Conservation (phyloP, 306 rosid genomes). For the Coriaria nepalensis region DNA sequence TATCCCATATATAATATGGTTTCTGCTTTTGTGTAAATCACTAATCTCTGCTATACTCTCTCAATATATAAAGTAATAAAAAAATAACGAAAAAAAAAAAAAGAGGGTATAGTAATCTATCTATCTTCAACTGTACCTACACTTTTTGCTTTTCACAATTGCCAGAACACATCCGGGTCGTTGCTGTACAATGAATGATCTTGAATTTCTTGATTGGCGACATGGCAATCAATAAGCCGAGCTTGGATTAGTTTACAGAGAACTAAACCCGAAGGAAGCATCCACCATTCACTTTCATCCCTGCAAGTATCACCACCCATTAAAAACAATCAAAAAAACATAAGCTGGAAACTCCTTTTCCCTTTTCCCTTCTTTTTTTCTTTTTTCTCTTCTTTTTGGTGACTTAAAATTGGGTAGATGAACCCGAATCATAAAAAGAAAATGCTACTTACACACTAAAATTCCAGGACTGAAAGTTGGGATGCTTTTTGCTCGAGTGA, state of each 20-base stretch:
- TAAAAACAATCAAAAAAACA: not conserved
- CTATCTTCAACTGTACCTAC: slow-evolving; percentile 4
- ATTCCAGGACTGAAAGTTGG: slow-evolving; percentile 71
- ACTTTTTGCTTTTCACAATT: slow-evolving; percentile 24
- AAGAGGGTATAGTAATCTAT: slow-evolving; percentile 1
- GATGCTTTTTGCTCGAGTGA: slow-evolving; percentile 39
- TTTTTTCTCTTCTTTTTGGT: not conserved
- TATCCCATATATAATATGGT: too few species aligned
- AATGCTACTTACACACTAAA: slow-evolving; percentile 64
- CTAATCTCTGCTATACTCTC: too few species aligned
- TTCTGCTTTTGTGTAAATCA: too few species aligned
- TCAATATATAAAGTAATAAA: too few species aligned
- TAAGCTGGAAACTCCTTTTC: too few species aligned
- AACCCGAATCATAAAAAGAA: not conserved
- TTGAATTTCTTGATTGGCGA: slow-evolving; percentile 90
- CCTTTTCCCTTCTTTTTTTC: too few species aligned
- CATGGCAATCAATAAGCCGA: slow-evolving; percentile 67
- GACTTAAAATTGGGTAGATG: not conserved
- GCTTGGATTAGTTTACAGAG: slow-evolving; percentile 73
- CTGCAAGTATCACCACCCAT: slow-evolving; percentile 23
- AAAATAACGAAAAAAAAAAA: not conserved
- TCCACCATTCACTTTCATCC: slow-evolving; percentile 99
- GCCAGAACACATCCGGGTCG: slow-evolving; percentile 77
- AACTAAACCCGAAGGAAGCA: slow-evolving; percentile 75
- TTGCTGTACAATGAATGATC: slow-evolving; percentile 74